Evolutionary conservation across 2,329 filamentous ascomycete species (phyloP).

Genomic region (Epichloe hybrida): DNA sequence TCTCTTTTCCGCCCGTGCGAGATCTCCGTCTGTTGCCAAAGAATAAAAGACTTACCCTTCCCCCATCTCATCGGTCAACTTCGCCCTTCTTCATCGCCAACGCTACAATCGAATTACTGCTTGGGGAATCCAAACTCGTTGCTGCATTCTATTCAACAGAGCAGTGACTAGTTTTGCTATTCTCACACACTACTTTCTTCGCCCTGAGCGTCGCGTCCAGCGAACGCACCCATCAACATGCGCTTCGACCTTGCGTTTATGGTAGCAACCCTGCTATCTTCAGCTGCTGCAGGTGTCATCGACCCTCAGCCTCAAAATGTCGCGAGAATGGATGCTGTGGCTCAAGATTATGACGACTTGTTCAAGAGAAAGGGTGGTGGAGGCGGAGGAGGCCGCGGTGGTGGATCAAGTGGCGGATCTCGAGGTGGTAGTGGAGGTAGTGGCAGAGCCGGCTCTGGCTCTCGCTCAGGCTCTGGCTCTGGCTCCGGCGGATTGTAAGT

Average conservation of each 20-base stretch:
- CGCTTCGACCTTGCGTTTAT: slow-evolving; percentile 6
- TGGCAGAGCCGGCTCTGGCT: slow-evolving; percentile 8
- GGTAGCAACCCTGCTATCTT: slow-evolving; percentile 2
- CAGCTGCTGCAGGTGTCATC: slow-evolving; percentile 4
- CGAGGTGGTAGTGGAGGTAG: slow-evolving; percentile 11
- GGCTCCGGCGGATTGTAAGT: slow-evolving; percentile 6
- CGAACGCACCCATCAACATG: slow-evolving; percentile 4
- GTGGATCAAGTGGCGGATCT: slow-evolving; percentile 8
- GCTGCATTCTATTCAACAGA: too few species aligned
- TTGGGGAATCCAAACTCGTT: too few species aligned
- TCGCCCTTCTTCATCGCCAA: neutral
- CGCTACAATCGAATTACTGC: too few species aligned
- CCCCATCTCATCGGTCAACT: too few species aligned
- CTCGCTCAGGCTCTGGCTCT: slow-evolving; percentile 5
- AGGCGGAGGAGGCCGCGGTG: slow-evolving; percentile 38
- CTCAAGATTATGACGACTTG: slow-evolving; percentile 28
- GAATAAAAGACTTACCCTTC: too few species aligned
- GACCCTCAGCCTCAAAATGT: slow-evolving; percentile 9
- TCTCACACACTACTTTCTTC: neutral
- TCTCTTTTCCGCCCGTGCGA: too few species aligned
- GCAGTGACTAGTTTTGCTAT: too few species aligned
- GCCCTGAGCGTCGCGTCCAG: neutral
- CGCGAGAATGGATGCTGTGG: slow-evolving; percentile 12
- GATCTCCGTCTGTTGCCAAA: too few species aligned
- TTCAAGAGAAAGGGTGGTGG: slow-evolving; percentile 46